These are phyloP conservation scores for Trichoderma gamsii DNA, from an alignment of 495 filamentous ascomycete species.

Conservation along the genomic window DNA sequence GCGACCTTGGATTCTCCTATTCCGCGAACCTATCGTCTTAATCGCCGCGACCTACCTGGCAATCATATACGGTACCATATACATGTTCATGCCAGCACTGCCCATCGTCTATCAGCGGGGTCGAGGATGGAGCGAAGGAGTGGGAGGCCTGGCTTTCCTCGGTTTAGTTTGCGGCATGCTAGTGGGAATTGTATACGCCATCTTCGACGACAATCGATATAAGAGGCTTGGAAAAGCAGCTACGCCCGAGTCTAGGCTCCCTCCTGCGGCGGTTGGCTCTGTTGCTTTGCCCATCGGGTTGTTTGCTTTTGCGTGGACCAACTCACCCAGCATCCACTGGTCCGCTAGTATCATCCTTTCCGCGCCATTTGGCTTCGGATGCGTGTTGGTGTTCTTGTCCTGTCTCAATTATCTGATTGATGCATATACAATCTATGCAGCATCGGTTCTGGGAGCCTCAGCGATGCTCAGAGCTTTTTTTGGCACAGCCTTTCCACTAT, in stretches of 20 bases:
- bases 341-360: conserved; percentile 58
- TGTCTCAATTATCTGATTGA: conserved; percentile 68
- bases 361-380: conserved; percentile 67
- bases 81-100: conserved; percentile 78
- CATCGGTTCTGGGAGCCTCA: conserved; percentile 63
- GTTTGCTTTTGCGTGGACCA: conserved; percentile 68
- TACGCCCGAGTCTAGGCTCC: conserved; percentile 66
- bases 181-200: conserved; percentile 54
- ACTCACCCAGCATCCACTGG: conserved; percentile 59
- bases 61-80: conserved; percentile 65
- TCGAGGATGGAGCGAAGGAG: conserved; percentile 58
- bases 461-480: conserved; percentile 50
- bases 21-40: conserved; percentile 67
- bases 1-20: conserved; percentile 64
- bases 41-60: conserved; percentile 62
- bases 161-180: conserved; percentile 65
- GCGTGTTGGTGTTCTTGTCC: conserved; percentile 62
- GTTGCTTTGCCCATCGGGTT: conserved; percentile 63
- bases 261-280: conserved; percentile 62
- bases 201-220: conserved; percentile 55
- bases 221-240: conserved; percentile 44
- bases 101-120: conserved; percentile 63
- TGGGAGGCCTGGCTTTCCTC: conserved; percentile 63
- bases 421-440: conserved; percentile 66
- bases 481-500: conserved; percentile 61